A percentile compares a stretch with the other conserved stretches of the same genome.
phyloP scores from a whole-genome alignment of 768 basidiomycete species.

The Tulasnella sp. region DNA sequence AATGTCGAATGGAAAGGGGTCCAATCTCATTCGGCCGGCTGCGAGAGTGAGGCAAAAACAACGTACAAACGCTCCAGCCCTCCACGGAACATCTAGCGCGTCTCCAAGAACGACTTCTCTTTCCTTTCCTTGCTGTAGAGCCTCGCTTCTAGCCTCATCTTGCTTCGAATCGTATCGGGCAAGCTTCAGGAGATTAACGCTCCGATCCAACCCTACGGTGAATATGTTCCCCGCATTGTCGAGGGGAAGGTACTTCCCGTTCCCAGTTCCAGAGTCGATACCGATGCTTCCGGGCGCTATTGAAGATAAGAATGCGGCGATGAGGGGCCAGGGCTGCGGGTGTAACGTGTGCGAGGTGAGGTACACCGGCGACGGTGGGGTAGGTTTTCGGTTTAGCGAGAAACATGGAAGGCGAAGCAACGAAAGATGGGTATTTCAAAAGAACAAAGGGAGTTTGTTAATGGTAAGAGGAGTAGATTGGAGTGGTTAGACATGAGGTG shows the following conservation, averaged over 20 bases:
- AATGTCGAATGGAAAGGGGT: not conserved
- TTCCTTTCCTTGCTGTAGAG: slow-evolving; percentile 33
- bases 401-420: not conserved
- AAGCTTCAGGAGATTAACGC: slow-evolving; percentile 68
- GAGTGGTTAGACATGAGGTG: not conserved
- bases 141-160: not conserved
- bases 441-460: not conserved
- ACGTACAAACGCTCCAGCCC: slow-evolving; percentile 75
- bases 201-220: slow-evolving; percentile 83
- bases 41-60: slow-evolving; percentile 20
- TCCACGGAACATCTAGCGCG: slow-evolving; percentile 68
- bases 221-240: slow-evolving; percentile 58
- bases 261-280: slow-evolving; percentile 92
- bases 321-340: slow-evolving; percentile 82
- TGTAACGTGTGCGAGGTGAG: slow-evolving; percentile 1
- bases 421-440: not conserved
- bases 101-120: slow-evolving; percentile 81
- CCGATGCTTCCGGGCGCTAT: slow-evolving; percentile 78
- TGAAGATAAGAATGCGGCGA: slow-evolving; percentile 65
- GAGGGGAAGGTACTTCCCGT: slow-evolving; percentile 88
- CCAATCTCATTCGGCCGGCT: not conserved
- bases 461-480: not conserved
- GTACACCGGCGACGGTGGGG: not conserved
- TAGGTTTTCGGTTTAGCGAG: not conserved
- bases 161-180: slow-evolving; percentile 56